Percentiles rank a stretch among this genome's conserved stretches.
These are phyloP conservation scores for Coccomyxa sp. DNA, from an alignment of 139 green algal genomes.

Conservation along the genomic window DNA sequence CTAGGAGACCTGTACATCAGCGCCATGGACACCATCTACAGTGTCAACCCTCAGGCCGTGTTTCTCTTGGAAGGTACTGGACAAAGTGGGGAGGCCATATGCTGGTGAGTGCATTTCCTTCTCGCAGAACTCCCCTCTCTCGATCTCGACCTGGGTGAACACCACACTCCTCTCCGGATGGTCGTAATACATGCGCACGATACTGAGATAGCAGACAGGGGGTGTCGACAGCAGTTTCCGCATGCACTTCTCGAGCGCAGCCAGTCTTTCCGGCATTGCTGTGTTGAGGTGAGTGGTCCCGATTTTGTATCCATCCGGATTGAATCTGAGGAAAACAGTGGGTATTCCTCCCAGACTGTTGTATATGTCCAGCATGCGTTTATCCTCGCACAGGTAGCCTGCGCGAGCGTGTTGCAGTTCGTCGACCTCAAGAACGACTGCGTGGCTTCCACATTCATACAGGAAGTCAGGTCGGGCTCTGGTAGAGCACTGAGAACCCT, in stretches of 20 bases:
- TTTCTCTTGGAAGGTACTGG: constrained; percentile 27
- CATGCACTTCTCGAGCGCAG: background rate
- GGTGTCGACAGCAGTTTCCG: background rate
- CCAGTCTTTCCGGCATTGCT: background rate
- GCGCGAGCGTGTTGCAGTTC: background rate
- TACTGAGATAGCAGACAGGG: background rate
- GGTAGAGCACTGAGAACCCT: background rate
- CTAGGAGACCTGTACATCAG: constrained; percentile 30
- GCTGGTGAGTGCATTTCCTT: constrained; percentile 7
- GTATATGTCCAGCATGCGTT: background rate
- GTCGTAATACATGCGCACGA: background rate
- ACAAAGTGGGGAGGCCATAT: constrained; percentile 13
- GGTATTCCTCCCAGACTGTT: background rate
- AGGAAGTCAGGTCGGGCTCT: background rate
- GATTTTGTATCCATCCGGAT: background rate
- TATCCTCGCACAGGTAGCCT: background rate
- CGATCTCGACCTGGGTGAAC: background rate
- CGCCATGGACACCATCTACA: constrained; percentile 41
- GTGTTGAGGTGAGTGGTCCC: background rate
- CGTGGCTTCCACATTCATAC: background rate
- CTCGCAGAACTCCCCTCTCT: background rate
- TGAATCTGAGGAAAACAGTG: background rate
- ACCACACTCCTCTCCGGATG: background rate
- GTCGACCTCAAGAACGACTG: background rate
- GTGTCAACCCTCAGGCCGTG: constrained; percentile 15